Conservation (phyloP, 2,329 filamentous ascomycete genomes). For the Diplodia corticola region DNA sequence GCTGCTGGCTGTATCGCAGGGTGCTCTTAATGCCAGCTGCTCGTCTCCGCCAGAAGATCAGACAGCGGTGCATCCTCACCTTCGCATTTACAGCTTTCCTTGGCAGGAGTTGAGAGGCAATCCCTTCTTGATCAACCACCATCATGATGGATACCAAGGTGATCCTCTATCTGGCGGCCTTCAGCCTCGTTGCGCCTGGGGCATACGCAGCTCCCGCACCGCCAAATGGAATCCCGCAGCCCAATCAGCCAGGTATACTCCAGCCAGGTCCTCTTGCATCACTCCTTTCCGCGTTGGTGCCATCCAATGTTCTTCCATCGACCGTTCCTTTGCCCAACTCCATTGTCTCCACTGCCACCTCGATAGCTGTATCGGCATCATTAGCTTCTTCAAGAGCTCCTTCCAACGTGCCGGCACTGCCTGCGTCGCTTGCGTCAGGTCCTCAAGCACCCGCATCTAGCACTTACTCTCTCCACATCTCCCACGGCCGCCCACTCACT, state of each 20-base stretch:
- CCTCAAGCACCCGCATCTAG: not conserved
- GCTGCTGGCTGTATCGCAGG: not conserved
- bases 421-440: not conserved
- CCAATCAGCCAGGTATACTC: not conserved
- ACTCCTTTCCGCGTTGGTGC: not conserved
- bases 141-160: conserved; percentile 19
- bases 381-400: not conserved
- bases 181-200: conserved; percentile 6
- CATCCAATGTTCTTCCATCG: not conserved
- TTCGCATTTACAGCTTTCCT: not conserved
- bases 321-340: not conserved
- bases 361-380: not conserved
- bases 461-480: not conserved
- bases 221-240: not conserved
- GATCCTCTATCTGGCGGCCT: conserved; percentile 14
- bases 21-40: conserved; percentile 1
- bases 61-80: not conserved
- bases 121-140: not conserved
- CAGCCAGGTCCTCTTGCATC: not conserved
- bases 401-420: not conserved
- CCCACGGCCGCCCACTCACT: not conserved
- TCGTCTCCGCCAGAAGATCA: not conserved
- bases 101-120: not conserved
- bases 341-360: not conserved
- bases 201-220: not conserved